Evolutionary conservation across 1,139 yeast species (phyloP).

Genomic region (Hemisphaericaspora xylanilytica): DNA sequence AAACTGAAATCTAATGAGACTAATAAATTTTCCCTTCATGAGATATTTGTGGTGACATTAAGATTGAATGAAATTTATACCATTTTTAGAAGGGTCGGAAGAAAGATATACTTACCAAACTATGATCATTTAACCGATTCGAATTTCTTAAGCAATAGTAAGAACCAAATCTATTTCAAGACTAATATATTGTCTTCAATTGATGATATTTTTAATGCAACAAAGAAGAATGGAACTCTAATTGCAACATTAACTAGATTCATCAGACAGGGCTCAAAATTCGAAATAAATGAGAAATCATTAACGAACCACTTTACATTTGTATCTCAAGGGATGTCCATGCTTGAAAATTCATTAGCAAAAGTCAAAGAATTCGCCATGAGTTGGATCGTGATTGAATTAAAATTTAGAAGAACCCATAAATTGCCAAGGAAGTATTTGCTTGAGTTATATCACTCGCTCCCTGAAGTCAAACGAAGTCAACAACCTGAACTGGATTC

Average conservation of each 20-base stretch:
- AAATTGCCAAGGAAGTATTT: slow-evolving; percentile 29
- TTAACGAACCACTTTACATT: slow-evolving; percentile 41
- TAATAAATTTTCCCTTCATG: slow-evolving; percentile 43
- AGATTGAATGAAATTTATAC: slow-evolving; percentile 48
- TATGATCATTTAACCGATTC: slow-evolving; percentile 40
- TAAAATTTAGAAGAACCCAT: slow-evolving; percentile 35
- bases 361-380: slow-evolving; percentile 35
- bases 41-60: slow-evolving; percentile 44
- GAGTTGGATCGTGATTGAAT: slow-evolving; percentile 37
- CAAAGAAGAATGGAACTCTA: slow-evolving; percentile 52
- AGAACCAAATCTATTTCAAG: slow-evolving; percentile 28
- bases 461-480: slow-evolving; percentile 14
- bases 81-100: slow-evolving; percentile 42
- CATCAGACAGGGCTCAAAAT: slow-evolving; percentile 43
- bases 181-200: slow-evolving; percentile 30
- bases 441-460: slow-evolving; percentile 17
- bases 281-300: slow-evolving; percentile 35
- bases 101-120: slow-evolving; percentile 44
- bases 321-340: slow-evolving; percentile 28
- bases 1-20: slow-evolving; percentile 18
- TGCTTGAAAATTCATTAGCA: slow-evolving; percentile 23
- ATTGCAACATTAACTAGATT: slow-evolving; percentile 51
- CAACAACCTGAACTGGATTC: too few relatives aligned
- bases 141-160: slow-evolving; percentile 30
- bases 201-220: slow-evolving; percentile 43